Base-by-base conservation (phyloP, 768 basidiomycete species). In the Tulasnella sp. region DNA sequence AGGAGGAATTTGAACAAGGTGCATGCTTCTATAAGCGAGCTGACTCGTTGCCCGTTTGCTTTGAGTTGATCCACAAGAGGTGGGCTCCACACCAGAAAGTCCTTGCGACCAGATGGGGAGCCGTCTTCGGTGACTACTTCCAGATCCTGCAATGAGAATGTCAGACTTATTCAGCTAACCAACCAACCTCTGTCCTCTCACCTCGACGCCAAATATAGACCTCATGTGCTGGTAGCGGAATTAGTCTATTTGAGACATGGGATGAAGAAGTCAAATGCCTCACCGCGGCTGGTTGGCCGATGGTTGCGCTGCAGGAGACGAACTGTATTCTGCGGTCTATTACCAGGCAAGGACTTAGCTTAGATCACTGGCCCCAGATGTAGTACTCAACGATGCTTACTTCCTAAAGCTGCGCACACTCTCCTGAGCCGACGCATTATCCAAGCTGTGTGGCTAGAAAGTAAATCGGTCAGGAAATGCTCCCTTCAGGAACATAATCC, bases 291-390 rank as follows among this genome's bases (percentile, higher is more conserved):
- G 94, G 92, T 74, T 92, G 90, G 5, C 88, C 82, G 59, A 96
- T 89, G 0, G 94, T 96, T 40, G 94, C 94, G 74, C 91, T 94
- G 77, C 94, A 95, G 14, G 92, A 94, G 6, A 95, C 86, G 77
- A 92, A 94, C 19, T 81, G 84, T 2, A 84, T 77, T 0, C 80
- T 81, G 64, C 80, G 79, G 76, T 92, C 91, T 90, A 71, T 19
- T 17, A 35, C 14, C 40, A 11, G 64, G n/a, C n/a, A n/a, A n/a
- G 64, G 12, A 5, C 26, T 1, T 74, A 0, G 76, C 63, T 12
- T 76, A 68, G 7, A 77, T 41, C 37, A 76, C 73, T 39, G 3
- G 11, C 26, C 26, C 37, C 19, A 26, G 41, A 37, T 17, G 11
- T 7, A 41, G 32, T 6, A 22, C 16, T 9, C 4, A 19, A 12